Percentiles rank a stretch among this genome's conserved stretches.
These are phyloP conservation scores for Hansenula lynferdii DNA, from an alignment of 1,139 yeast species.

Conservation along the genomic window DNA sequence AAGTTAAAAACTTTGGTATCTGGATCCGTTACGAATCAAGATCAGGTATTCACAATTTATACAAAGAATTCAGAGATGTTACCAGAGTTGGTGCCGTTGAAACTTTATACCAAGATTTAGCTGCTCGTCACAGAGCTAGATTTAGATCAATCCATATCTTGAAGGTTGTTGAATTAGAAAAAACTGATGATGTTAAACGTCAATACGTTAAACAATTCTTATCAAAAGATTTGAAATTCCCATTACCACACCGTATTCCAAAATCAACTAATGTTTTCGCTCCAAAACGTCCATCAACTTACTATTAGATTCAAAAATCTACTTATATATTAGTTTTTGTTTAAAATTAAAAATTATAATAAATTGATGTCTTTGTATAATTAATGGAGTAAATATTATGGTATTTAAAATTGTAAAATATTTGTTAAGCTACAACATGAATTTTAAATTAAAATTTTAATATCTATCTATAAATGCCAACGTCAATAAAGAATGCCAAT, in stretches of 20 bases:
- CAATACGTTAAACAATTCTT: slow-evolving; percentile 98
- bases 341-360: too few relatives aligned
- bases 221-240: slow-evolving; percentile 96
- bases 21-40: slow-evolving; percentile 99
- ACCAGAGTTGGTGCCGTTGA: slow-evolving; percentile 99
- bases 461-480: slow-evolving; percentile 1
- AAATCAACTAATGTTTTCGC: slow-evolving; percentile 86
- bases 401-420: too few relatives aligned
- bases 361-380: slow-evolving; percentile 12
- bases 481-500: background rate
- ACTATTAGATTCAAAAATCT: slow-evolving; percentile 51
- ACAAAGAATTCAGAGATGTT: slow-evolving; percentile 99
- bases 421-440: too few relatives aligned
- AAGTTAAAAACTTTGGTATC: slow-evolving; percentile 99
- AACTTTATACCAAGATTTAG: slow-evolving; percentile 99
- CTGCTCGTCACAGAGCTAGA: slow-evolving; percentile 99
- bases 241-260: slow-evolving; percentile 99
- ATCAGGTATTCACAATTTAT: slow-evolving; percentile 99
- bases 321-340: too few relatives aligned
- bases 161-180: slow-evolving; percentile 98
- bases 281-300: slow-evolving; percentile 94
- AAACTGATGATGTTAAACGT: slow-evolving; percentile 98
- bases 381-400: slow-evolving; percentile 15
- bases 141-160: slow-evolving; percentile 98
- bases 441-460: background rate